These are phyloP conservation scores for Leishmania mexicana DNA, from an alignment of 208 protist species.

Conservation along the genomic window DNA sequence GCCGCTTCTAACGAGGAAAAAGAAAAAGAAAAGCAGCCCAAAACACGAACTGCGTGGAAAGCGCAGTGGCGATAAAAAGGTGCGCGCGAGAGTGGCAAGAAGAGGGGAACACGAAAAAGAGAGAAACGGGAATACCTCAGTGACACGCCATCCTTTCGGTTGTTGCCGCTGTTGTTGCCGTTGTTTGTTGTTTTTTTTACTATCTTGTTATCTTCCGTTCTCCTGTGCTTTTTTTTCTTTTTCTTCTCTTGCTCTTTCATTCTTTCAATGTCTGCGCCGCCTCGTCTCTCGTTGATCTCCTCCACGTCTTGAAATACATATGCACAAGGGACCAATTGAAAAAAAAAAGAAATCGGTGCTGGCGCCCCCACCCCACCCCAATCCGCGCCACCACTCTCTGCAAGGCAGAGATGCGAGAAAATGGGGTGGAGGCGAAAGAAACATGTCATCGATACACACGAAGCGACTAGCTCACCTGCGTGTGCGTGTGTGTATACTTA, in stretches of 20 bases:
- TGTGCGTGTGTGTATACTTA: neutral
- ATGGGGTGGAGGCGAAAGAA: neutral
- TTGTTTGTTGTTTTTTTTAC: neutral
- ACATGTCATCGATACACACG: neutral
- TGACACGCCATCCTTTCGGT: neutral
- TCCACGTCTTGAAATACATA: neutral
- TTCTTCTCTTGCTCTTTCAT: neutral
- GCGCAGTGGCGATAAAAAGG: neutral
- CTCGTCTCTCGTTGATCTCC: neutral
- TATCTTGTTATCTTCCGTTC: neutral
- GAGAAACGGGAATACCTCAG: neutral
- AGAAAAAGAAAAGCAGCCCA: neutral
- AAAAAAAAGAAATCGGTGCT: neutral
- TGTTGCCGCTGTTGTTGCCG: neutral
- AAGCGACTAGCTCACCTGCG: neutral
- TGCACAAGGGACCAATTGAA: neutral
- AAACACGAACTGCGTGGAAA: neutral
- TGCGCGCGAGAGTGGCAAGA: neutral
- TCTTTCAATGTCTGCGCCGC: neutral
- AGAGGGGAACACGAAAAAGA: neutral
- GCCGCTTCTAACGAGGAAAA: neutral
- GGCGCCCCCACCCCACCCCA: neutral
- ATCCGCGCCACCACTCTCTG: neutral
- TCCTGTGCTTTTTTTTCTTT: neutral
- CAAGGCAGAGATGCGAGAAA: neutral